phyloP scores from a whole-genome alignment of 768 basidiomycete genomes.

The Xerocomus potaroensis region DNA sequence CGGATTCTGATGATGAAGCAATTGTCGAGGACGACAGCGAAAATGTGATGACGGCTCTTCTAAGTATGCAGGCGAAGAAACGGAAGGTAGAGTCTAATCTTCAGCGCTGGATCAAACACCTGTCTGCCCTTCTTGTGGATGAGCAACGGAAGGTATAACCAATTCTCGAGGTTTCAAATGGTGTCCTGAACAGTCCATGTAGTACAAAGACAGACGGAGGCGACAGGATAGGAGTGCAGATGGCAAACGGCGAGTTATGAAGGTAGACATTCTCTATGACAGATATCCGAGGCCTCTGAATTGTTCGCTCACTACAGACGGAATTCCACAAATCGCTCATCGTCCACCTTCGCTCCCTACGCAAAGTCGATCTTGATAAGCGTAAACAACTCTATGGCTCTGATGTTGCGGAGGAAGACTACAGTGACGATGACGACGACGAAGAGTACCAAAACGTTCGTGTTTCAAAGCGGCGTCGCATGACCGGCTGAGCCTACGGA shows the following conservation, averaged over 20 bases:
- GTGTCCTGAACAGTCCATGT: slow-evolving; percentile 3
- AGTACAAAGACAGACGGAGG: slow-evolving; percentile 67
- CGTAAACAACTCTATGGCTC: slow-evolving; percentile 41
- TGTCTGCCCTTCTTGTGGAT: slow-evolving; percentile 53
- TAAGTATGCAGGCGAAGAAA: slow-evolving; percentile 33
- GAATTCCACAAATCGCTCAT: slow-evolving; percentile 66
- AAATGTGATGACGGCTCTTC: slow-evolving; percentile 28
- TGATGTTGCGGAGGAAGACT: slow-evolving; percentile 35
- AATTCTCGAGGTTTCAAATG: background rate
- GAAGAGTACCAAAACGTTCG: slow-evolving; percentile 33
- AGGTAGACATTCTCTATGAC: slow-evolving; percentile 39
- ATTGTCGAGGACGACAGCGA: slow-evolving; percentile 39
- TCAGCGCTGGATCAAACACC: slow-evolving; percentile 67
- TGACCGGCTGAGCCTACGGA: slow-evolving; percentile 20
- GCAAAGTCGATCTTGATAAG: slow-evolving; percentile 54
- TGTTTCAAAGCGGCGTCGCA: slow-evolving; percentile 29
- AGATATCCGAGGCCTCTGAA: slow-evolving; percentile 1
- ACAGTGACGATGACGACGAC: slow-evolving; percentile 34
- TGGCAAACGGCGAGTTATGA: slow-evolving; percentile 48
- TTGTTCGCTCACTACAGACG: slow-evolving; percentile 37
- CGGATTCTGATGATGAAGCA: slow-evolving; percentile 69
- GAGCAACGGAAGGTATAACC: slow-evolving; percentile 63
- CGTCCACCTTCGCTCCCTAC: slow-evolving; percentile 53
- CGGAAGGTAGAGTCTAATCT: slow-evolving; percentile 41
- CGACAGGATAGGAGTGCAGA: slow-evolving; percentile 45